Evolutionary conservation across 73 alveolate species (phyloP).

Genomic region (Halteria grandinella): DNA sequence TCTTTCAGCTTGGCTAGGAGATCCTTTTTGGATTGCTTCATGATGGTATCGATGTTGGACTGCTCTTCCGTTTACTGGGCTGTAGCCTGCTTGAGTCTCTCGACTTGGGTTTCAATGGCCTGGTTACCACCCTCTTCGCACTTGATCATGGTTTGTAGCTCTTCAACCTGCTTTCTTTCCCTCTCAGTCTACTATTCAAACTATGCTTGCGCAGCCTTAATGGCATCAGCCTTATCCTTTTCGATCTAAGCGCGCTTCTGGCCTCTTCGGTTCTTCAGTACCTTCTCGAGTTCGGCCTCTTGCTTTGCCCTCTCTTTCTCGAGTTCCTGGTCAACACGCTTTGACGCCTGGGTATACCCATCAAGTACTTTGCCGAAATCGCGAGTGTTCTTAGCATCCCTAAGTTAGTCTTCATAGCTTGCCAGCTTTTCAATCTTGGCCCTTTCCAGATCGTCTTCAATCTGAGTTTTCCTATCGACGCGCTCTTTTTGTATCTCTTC

Average conservation of each 20-base stretch:
- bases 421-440: constrained; percentile 18
- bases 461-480: constrained; percentile 1
- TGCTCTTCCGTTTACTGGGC: background rate
- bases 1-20: constrained; percentile 5
- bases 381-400: constrained; percentile 12
- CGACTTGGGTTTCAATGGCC: constrained; percentile 6
- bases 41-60: background rate
- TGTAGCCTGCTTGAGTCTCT: background rate
- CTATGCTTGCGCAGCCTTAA: background rate
- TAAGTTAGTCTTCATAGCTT: constrained; percentile 14
- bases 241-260: constrained; percentile 12
- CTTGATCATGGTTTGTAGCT: background rate
- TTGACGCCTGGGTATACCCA: constrained; percentile 9
- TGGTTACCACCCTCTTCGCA: constrained; percentile 26
- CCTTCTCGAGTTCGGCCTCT: constrained; percentile 19
- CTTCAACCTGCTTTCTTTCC: constrained; percentile 22
- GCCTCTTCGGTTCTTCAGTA: constrained; percentile 16
- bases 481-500: constrained; percentile 24
- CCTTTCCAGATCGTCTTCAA: constrained; percentile 36
- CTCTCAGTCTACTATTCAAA: constrained; percentile 4
- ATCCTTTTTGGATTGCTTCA: background rate
- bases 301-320: constrained; percentile 28
- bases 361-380: constrained; percentile 46
- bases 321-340: constrained; percentile 18
- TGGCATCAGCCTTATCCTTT: constrained; percentile 13